These are phyloP conservation scores for Metschnikowia drakensbergensis DNA, from an alignment of 805 yeast genomes.

Conservation along the genomic window DNA sequence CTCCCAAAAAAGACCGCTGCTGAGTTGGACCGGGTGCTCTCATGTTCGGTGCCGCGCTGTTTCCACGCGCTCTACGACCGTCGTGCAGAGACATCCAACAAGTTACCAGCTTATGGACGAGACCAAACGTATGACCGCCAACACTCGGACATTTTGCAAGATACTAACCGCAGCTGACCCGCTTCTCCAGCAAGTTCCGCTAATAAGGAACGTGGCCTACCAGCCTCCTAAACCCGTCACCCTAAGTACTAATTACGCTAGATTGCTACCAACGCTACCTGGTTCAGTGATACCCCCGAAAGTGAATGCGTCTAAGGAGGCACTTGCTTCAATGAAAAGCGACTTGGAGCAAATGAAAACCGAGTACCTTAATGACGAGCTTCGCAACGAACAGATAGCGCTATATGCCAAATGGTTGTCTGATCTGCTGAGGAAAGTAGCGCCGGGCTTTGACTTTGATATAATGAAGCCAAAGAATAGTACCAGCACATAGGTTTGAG, in stretches of 20 bases:
- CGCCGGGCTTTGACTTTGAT: conserved; percentile 39
- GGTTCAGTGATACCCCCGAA: conserved; percentile 37
- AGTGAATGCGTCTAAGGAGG: conserved; percentile 24
- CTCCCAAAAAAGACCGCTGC: no score
- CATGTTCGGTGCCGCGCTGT: not conserved
- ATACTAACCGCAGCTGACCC: conserved; percentile 39
- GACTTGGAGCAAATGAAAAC: conserved; percentile 20
- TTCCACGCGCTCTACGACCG: not conserved
- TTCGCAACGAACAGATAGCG: conserved; percentile 14
- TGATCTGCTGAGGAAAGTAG: conserved; percentile 30
- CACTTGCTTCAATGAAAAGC: conserved; percentile 26
- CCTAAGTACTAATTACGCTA: conserved; percentile 45
- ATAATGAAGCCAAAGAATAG: conserved; percentile 26
- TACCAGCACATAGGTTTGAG: not conserved
- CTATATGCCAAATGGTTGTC: conserved; percentile 29
- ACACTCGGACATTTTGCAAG: not conserved
- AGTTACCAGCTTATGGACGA: conserved; percentile 15
- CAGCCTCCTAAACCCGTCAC: conserved; percentile 55
- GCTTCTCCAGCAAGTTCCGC: conserved; percentile 50
- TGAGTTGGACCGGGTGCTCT: no score
- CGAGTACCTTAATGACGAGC: conserved; percentile 4
- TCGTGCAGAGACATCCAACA: not conserved
- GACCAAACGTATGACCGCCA: conserved; percentile 17
- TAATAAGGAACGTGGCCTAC: conserved; percentile 48
- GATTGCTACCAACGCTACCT: conserved; percentile 33